Conservation (phyloP, 305 asterid genomes). For the Galium porrigens region DNA sequence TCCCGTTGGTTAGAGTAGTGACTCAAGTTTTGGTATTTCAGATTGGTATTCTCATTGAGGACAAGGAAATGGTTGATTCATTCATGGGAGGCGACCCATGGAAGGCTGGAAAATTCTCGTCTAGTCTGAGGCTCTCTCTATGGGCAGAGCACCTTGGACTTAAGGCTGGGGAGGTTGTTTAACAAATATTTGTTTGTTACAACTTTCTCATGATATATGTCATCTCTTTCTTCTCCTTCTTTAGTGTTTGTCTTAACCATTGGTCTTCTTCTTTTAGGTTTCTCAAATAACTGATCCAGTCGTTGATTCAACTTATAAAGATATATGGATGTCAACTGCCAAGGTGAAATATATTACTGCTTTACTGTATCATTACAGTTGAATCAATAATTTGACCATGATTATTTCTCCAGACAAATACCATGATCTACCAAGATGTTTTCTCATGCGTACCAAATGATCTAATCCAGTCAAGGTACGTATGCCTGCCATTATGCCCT, state of each 20-base stretch:
- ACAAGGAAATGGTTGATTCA: conserved; percentile 67
- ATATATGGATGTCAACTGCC: conserved; percentile 61
- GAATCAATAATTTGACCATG: background rate
- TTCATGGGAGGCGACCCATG: conserved; percentile 61
- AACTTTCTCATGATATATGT: too few relatives aligned
- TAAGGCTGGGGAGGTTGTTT: conserved; percentile 42
- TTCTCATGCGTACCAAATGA: conserved; percentile 84
- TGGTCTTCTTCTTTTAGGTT: conserved; percentile 27
- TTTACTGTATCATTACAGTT: background rate
- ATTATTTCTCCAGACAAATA: conserved; percentile 36
- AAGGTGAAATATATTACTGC: conserved; percentile 26
- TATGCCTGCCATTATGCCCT: background rate
- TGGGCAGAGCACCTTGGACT: conserved; percentile 96
- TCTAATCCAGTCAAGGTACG: conserved; percentile 64
- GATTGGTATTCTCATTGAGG: conserved; percentile 72
- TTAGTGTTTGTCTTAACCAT: background rate
- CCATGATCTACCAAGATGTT: conserved; percentile 60
- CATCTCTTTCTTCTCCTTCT: background rate
- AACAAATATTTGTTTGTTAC: conserved; percentile 8
- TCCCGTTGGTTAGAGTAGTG: background rate
- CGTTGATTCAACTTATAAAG: conserved; percentile 48
- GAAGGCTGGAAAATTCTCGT: conserved; percentile 80
- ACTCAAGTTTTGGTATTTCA: conserved; percentile 17
- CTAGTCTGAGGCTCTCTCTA: conserved; percentile 55
- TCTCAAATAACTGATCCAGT: conserved; percentile 56